Evolutionary conservation across 495 filamentous ascomycete species (phyloP), one percentile per base, ranked within the genome.

Genomic region (Tuber melanosporum): DNA sequence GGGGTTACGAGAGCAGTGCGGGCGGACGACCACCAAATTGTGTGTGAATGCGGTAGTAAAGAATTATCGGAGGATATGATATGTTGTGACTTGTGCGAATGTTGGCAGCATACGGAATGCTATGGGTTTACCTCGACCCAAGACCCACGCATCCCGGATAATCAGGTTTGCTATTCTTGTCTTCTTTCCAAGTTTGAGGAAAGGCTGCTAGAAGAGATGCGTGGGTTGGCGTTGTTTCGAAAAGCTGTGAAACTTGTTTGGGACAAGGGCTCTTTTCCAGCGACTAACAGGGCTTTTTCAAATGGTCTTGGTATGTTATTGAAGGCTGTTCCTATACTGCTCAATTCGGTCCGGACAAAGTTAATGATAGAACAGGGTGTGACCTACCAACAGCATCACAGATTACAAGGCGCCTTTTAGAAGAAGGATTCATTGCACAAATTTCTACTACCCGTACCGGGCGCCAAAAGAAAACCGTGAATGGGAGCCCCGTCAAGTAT

Each of bases 151-250:
- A 78, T 84, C 47, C 81, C 83, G 20, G 80, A 82, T 69, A 73
- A 74, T 22, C 81, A 83, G 41, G 73, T 83, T 43, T 84, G 83
- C 52, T 84, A 84, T 72, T 79, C 71, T n/a, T 84, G 83, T 52
- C 83, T 84, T 36, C 74, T 84, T 39, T 77, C 73, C 62, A 73
- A 71, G n/a, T 74, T 72, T 44, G 83, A 84, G 19, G 75, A 73
- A 44, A 75, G 81, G 14, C 73, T 84, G 4, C 78, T 84, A 3
- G 77, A 83, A 52, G 80, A 83, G 46, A 80, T 84, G 73, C 71
- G 73, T 42, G 71, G 75, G 49, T 75, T 83, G 73, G 80, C 83
- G 32, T 47, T 84, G 15, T 77, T 84, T n/a, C 79, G 83, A 44
- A 77, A 71, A 36, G 83, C 81, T 19, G 71, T 84, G 12, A 81